phyloP scores from a whole-genome alignment of 2,329 filamentous ascomycete species.

The Botrytis elliptica region DNA sequence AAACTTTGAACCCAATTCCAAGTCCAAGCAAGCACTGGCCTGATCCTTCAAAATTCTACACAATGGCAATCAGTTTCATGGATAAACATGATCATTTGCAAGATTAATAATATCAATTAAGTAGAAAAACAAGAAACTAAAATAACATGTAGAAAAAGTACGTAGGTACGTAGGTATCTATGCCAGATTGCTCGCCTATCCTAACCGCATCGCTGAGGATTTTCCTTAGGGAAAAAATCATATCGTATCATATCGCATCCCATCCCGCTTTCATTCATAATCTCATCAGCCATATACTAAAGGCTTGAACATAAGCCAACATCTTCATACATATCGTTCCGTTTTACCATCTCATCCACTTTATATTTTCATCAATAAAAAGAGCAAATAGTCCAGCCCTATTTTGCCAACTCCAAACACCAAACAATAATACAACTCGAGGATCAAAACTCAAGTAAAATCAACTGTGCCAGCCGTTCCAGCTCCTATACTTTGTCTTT shows the following conservation, averaged over 20 bases:
- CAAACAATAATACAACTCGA: constrained; percentile 11
- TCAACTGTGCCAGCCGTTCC: constrained; percentile 15
- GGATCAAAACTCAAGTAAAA: constrained; percentile 2
- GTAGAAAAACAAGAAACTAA: not conserved
- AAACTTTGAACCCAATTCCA: not conserved
- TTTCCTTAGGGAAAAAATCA: not conserved
- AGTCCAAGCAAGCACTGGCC: not conserved
- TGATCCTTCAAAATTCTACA: not conserved
- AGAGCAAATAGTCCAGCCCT: not conserved
- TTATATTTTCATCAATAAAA: not conserved
- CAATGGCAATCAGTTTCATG: not conserved
- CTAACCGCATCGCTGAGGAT: not conserved
- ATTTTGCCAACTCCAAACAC: constrained; percentile 12
- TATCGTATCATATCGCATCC: not conserved
- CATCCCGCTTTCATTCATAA: not conserved
- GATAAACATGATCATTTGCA: not conserved
- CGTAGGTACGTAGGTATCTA: constrained; percentile 4
- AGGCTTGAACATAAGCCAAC: not conserved
- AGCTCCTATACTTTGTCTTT: constrained; percentile 36
- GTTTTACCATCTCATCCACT: not conserved
- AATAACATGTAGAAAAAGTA: not conserved
- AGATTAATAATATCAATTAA: constrained; percentile 9
- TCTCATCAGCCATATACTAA: constrained; percentile 2
- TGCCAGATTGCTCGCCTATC: not conserved
- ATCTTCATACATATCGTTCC: constrained; percentile 13